phyloP scores from a whole-genome alignment of 2,329 filamentous ascomycete species.

The Xylariomycetidae sp. region DNA sequence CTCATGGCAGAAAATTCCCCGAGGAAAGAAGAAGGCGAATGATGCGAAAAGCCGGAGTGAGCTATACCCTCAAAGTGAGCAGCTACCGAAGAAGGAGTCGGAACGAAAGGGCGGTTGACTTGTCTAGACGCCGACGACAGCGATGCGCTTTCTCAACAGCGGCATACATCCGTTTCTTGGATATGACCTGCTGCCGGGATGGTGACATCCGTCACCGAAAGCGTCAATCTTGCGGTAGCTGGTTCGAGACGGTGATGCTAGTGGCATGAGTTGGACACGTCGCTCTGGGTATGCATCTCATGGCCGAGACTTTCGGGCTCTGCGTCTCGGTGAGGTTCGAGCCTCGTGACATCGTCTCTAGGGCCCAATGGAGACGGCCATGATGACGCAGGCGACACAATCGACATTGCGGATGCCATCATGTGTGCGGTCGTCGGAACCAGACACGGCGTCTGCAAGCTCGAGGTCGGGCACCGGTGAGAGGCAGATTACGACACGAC shows the following conservation, averaged over 20 bases:
- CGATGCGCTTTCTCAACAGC: conserved; percentile 6
- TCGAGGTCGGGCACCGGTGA: no score
- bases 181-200: conserved; percentile 15
- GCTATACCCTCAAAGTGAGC: conserved; percentile 40
- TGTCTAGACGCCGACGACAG: conserved; percentile 1
- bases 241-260: conserved; percentile 17
- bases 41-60: conserved; percentile 42
- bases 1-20: conserved; percentile 55
- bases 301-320: no score
- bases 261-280: neutral
- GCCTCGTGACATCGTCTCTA: neutral
- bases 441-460: no score
- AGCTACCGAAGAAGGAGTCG: conserved; percentile 50
- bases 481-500: neutral
- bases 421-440: no score
- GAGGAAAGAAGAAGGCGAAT: conserved; percentile 43
- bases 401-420: neutral
- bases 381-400: neutral
- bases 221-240: conserved; percentile 14
- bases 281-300: conserved; percentile 4
- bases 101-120: conserved; percentile 60
- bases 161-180: conserved; percentile 19
- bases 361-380: neutral
- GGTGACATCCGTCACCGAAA: conserved; percentile 7
- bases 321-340: neutral